These are phyloP conservation scores for Chaetomium sp. DNA, from an alignment of 2,329 filamentous ascomycete genomes.

Conservation along the genomic window DNA sequence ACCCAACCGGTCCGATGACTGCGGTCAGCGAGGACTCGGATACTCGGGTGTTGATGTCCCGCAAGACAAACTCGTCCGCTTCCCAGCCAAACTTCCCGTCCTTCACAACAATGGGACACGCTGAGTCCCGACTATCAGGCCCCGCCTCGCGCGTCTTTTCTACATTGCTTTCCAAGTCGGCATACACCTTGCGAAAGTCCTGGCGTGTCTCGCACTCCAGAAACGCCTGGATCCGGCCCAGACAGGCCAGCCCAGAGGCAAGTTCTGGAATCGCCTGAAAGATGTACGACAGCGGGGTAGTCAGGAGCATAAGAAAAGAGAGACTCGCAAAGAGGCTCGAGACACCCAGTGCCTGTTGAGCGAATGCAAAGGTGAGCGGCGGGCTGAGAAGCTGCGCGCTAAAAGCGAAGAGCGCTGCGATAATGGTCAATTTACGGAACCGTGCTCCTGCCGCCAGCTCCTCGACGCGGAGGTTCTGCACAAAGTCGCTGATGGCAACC, in stretches of 20 bases:
- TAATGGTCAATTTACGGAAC: slow-evolving; percentile 36
- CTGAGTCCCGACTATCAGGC: too few species aligned
- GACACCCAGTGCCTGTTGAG: slow-evolving; percentile 28
- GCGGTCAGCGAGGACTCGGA: slow-evolving; percentile 42
- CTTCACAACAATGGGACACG: slow-evolving; percentile 9
- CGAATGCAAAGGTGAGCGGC: slow-evolving; percentile 37
- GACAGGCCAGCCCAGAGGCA: slow-evolving; percentile 31
- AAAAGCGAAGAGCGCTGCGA: slow-evolving; percentile 39
- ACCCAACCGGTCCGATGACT: slow-evolving; percentile 48
- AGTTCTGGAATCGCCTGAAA: slow-evolving; percentile 31
- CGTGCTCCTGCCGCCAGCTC: slow-evolving; percentile 39
- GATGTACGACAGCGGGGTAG: slow-evolving; percentile 26
- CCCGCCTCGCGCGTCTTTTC: not conserved
- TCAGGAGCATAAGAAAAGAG: slow-evolving; percentile 33
- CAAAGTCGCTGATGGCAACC: slow-evolving; percentile 32
- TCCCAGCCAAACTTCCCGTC: slow-evolving; percentile 35
- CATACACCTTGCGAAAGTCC: slow-evolving; percentile 34
- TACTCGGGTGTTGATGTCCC: slow-evolving; percentile 41
- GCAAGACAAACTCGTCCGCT: slow-evolving; percentile 19
- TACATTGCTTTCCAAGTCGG: not conserved
- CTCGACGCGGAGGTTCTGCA: slow-evolving; percentile 36
- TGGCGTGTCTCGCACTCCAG: slow-evolving; percentile 38
- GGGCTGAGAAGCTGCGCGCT: slow-evolving; percentile 44
- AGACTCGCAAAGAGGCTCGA: slow-evolving; percentile 30
- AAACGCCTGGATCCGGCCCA: slow-evolving; percentile 33